Percentiles rank a stretch among this genome's conserved stretches.
Conservation (phyloP, 257 asterid genomes). For the Rehmannia glutinosa region DNA sequence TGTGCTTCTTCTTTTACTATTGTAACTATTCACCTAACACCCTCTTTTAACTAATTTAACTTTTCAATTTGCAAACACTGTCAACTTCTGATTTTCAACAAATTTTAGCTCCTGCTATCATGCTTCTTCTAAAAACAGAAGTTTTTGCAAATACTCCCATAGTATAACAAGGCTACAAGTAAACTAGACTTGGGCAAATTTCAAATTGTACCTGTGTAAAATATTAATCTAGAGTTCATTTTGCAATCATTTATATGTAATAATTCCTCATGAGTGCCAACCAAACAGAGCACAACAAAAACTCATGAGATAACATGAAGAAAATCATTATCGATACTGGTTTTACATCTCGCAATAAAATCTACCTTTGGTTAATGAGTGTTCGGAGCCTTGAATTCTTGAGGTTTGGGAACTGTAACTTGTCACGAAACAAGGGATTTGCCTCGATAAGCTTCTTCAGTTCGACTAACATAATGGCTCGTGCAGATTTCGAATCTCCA, state of each 20-base stretch:
- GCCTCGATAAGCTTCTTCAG: constrained; percentile 97
- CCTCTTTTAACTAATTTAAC: no score
- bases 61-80: no score
- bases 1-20: no score
- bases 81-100: no score
- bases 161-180: not conserved
- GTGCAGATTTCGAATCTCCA: constrained; percentile 92
- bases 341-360: constrained; percentile 7
- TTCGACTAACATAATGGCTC: constrained; percentile 87
- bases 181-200: not conserved
- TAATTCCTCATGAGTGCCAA: not conserved
- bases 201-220: not conserved
- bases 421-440: constrained; percentile 91
- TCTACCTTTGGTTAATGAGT: constrained; percentile 89
- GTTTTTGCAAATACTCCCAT: no score
- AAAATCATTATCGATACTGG: no score
- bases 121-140: no score
- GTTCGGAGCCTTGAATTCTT: constrained; percentile 88
- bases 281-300: not conserved
- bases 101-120: no score
- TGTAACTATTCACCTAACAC: no score
- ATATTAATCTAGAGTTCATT: not conserved
- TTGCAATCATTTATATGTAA: not conserved
- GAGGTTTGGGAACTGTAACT: constrained; percentile 83
- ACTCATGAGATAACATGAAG: no score